Conservation (phyloP, 495 filamentous ascomycete species). For the Lindgomyces ingoldianus region DNA sequence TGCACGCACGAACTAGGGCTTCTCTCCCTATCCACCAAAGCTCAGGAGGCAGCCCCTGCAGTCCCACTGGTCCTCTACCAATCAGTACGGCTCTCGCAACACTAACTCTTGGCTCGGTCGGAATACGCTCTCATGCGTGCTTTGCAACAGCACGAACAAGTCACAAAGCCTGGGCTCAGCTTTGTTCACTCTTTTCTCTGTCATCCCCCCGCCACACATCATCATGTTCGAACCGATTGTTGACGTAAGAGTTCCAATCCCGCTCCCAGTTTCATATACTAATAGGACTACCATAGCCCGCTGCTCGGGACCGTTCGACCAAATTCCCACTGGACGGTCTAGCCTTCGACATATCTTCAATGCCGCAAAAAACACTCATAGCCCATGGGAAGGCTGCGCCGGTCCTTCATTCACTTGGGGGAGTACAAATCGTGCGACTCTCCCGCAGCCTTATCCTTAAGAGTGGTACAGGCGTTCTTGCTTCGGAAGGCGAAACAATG, state of each 20-base stretch:
- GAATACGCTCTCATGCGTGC: too few species aligned
- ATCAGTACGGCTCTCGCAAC: too few species aligned
- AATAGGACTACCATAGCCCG: conserved; percentile 13
- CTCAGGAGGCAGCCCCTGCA: too few species aligned
- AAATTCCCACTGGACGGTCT: conserved; percentile 15
- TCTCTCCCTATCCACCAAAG: too few species aligned
- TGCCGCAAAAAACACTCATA: conserved; percentile 9
- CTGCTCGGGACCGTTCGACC: conserved; percentile 6
- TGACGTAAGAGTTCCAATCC: conserved; percentile 8
- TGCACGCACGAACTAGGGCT: too few species aligned
- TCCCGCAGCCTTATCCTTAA: conserved; percentile 5
- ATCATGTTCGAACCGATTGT: conserved; percentile 12
- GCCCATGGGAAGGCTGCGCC: conserved; percentile 7
- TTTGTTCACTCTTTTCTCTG: too few species aligned
- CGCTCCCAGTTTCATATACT: conserved; percentile 4
- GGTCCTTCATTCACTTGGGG: conserved; percentile 6
- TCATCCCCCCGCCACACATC: conserved; percentile 1
- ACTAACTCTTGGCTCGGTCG: too few species aligned
- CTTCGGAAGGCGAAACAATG: conserved; percentile 11
- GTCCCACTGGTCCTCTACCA: too few species aligned
- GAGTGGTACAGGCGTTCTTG: conserved; percentile 3
- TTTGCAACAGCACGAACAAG: too few species aligned
- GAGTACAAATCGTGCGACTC: conserved; percentile 5
- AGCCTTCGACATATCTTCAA: conserved; percentile 8
- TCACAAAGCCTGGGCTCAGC: too few species aligned